A percentile compares a stretch with the other conserved stretches of the same genome.
phyloP scores from a whole-genome alignment of 257 asterid genomes.

The Capsicum chinense region DNA sequence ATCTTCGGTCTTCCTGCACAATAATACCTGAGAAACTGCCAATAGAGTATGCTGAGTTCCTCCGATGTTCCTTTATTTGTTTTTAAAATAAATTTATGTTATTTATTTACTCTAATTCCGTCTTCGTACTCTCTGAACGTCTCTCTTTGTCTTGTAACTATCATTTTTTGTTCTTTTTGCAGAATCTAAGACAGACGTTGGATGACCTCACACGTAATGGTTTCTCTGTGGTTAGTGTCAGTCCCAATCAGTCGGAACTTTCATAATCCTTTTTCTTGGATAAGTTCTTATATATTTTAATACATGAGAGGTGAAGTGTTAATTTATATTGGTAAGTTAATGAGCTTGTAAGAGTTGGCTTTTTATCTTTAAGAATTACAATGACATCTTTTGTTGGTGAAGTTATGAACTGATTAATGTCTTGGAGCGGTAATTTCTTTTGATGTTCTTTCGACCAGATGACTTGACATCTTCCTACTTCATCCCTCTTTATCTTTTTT shows the following conservation, averaged over 20 bases:
- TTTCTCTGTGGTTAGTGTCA: conserved; percentile 88
- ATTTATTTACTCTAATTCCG: not conserved
- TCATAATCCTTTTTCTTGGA: conserved; percentile 4
- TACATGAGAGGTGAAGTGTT: not conserved
- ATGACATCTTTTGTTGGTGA: not conserved
- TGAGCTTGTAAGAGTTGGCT: not conserved
- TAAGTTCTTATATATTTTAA: not conserved
- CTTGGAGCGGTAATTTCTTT: not conserved
- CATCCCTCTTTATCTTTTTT: not conserved
- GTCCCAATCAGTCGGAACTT: conserved; percentile 29
- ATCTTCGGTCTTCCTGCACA: not conserved
- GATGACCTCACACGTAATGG: conserved; percentile 95
- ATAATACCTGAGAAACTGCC: conserved; percentile 6
- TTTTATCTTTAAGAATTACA: conserved; percentile 7
- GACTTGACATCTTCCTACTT: not conserved
- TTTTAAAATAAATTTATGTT: not conserved
- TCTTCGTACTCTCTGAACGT: not conserved
- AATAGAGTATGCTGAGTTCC: conserved; percentile 13
- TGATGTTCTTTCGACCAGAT: not conserved
- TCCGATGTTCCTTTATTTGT: not conserved
- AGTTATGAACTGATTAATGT: not conserved
- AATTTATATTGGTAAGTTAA: not conserved
- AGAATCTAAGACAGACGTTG: conserved; percentile 94
- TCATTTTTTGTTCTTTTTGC: conserved; percentile 41
- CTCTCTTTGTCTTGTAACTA: not conserved